Conservation (phyloP, 768 basidiomycete species). For the Holtermannia corniformis region DNA sequence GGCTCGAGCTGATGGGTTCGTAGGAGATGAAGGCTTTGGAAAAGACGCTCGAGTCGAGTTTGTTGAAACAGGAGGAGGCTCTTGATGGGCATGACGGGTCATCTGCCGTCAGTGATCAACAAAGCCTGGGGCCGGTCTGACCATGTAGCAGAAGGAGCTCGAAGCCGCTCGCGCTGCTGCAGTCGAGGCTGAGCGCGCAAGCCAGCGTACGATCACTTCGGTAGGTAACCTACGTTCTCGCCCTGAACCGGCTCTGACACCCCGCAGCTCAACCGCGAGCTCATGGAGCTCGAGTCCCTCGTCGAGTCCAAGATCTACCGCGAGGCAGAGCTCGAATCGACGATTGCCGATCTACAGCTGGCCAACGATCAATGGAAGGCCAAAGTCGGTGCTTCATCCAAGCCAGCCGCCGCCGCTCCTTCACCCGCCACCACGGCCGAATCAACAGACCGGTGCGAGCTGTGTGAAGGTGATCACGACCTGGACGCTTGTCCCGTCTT, state of each 20-base stretch:
- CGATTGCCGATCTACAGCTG: slow-evolving; percentile 21
- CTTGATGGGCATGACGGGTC: slow-evolving; percentile 16
- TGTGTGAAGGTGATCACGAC: slow-evolving; percentile 37
- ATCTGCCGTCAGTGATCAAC: neutral
- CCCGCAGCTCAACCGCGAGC: slow-evolving; percentile 86
- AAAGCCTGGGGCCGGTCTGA: neutral
- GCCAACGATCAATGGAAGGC: slow-evolving; percentile 13
- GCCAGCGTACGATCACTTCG: neutral
- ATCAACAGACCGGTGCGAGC: slow-evolving; percentile 19
- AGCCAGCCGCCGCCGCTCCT: neutral
- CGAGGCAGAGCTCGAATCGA: slow-evolving; percentile 37
- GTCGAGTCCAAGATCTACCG: slow-evolving; percentile 78
- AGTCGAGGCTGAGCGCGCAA: neutral
- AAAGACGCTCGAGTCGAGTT: slow-evolving; percentile 57
- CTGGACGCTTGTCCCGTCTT: slow-evolving; percentile 36
- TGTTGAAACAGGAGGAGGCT: slow-evolving; percentile 49
- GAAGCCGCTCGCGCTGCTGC: neutral
- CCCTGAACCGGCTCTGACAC: neutral
- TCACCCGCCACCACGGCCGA: slow-evolving; percentile 12
- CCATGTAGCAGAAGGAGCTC: slow-evolving; percentile 1
- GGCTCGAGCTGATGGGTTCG: neutral
- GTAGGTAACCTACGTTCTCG: neutral
- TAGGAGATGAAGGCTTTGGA: slow-evolving; percentile 72
- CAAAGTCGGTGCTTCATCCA: neutral
- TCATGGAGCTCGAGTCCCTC: slow-evolving; percentile 80